Percentiles rank a stretch among this genome's conserved stretches.
Evolutionary conservation across 352 stramenopile genomes (phyloP).

Genomic region (Phytophthora cryptogea): DNA sequence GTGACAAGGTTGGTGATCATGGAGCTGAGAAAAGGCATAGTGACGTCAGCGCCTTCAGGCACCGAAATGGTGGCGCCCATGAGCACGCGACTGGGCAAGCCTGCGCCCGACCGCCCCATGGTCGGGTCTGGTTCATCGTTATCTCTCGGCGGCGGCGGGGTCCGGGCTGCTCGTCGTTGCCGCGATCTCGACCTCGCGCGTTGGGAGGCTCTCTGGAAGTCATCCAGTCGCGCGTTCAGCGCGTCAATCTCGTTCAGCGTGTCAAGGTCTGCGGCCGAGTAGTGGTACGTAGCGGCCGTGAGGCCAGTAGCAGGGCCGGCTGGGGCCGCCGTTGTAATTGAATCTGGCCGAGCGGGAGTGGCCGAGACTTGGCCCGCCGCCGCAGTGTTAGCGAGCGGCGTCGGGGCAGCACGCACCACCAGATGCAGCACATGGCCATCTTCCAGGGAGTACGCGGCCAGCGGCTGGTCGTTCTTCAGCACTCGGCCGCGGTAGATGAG

Average conservation of each 20-base stretch:
- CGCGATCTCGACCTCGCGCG: conserved; percentile 22
- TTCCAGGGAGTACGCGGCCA: conserved; percentile 77
- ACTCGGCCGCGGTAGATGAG: conserved; percentile 89
- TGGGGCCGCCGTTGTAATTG: background rate
- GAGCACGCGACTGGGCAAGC: conserved; percentile 44
- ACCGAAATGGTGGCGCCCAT: conserved; percentile 82
- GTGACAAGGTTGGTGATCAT: conserved; percentile 84
- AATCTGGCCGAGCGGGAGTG: conserved; percentile 1
- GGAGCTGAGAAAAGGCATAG: conserved; percentile 84
- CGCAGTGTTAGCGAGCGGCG: conserved; percentile 28
- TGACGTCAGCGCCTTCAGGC: conserved; percentile 62
- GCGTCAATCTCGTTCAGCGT: conserved; percentile 10
- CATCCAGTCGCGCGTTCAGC: conserved; percentile 15
- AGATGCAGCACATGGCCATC: conserved; percentile 85
- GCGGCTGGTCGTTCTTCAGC: conserved; percentile 84
- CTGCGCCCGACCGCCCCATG: conserved; percentile 23
- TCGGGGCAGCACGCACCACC: conserved; percentile 59
- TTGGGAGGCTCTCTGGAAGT: conserved; percentile 19
- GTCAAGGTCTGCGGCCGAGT: conserved; percentile 2
- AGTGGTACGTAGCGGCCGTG: background rate
- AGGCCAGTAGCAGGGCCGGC: background rate
- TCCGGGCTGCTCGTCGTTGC: conserved; percentile 9
- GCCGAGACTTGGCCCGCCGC: conserved; percentile 25
- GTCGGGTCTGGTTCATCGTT: conserved; percentile 80
- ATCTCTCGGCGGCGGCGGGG: conserved; percentile 29